A percentile compares a stretch with the other conserved stretches of the same genome.
Conservation (phyloP, 352 stramenopile species). For the Phytophthora megakarya region DNA sequence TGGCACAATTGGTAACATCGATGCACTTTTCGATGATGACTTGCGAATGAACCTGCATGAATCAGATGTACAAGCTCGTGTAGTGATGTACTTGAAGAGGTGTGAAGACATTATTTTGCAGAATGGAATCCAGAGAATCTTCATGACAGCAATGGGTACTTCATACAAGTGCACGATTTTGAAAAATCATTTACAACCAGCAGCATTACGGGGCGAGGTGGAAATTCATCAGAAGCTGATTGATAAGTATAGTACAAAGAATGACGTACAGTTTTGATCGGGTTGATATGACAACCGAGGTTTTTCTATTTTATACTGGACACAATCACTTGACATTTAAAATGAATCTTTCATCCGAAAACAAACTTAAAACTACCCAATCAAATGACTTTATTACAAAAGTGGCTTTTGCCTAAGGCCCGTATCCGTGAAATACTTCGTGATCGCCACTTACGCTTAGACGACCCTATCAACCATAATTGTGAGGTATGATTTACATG, state of each 20-base stretch:
- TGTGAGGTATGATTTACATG: too few species aligned
- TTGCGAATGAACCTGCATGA: not conserved
- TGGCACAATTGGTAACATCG: not conserved
- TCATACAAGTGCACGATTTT: not conserved
- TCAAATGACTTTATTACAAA: too few species aligned
- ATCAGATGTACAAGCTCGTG: not conserved
- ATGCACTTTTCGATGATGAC: constrained; percentile 4
- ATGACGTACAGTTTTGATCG: too few species aligned
- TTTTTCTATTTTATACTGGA: too few species aligned
- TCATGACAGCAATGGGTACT: not conserved
- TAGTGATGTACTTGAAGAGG: constrained; percentile 4
- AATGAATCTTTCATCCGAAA: too few species aligned
- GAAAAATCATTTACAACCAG: not conserved
- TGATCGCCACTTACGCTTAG: too few species aligned
- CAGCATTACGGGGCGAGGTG: not conserved
- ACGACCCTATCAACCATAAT: too few species aligned
- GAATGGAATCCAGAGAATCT: not conserved
- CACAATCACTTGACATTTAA: too few species aligned
- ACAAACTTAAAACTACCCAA: too few species aligned
- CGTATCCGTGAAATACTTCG: too few species aligned
- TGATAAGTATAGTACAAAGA: constrained; percentile 1
- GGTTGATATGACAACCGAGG: too few species aligned
- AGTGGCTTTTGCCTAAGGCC: too few species aligned
- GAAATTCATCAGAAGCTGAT: not conserved
- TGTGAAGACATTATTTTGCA: not conserved